Evolutionary conservation across 768 basidiomycete genomes (phyloP).

Genomic region (Trametes meyenii): DNA sequence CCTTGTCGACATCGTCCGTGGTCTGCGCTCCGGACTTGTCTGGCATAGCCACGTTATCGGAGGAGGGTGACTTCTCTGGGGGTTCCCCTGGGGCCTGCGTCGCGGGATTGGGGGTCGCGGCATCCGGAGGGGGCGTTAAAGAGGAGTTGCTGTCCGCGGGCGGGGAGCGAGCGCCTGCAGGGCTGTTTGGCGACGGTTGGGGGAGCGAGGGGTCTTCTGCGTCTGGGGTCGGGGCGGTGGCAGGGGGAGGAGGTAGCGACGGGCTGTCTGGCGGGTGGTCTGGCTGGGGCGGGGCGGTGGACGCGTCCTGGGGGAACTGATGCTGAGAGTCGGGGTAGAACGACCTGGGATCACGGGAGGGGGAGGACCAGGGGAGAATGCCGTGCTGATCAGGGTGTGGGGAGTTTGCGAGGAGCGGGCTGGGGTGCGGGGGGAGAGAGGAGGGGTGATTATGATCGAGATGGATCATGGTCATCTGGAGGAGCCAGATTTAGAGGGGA

Average conservation of each 20-base stretch:
- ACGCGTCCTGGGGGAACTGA: slow-evolving; percentile 4
- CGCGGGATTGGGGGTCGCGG: slow-evolving; percentile 20
- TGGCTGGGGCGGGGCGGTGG: slow-evolving; percentile 12
- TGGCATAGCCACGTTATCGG: slow-evolving; percentile 32
- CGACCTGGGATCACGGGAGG: slow-evolving; percentile 26
- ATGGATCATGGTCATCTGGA: slow-evolving; percentile 36
- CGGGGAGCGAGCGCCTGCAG: slow-evolving; percentile 29
- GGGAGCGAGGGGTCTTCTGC: slow-evolving; percentile 21
- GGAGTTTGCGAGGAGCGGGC: slow-evolving; percentile 28
- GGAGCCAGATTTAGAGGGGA: slow-evolving; percentile 27
- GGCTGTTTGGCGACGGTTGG: slow-evolving; percentile 24
- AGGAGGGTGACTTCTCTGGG: slow-evolving; percentile 10
- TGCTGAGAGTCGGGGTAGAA: slow-evolving; percentile 28
- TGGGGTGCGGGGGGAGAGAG: slow-evolving; percentile 26
- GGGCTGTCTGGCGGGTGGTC: slow-evolving; percentile 4
- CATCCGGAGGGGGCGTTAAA: slow-evolving; percentile 33
- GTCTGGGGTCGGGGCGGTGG: slow-evolving; percentile 19
- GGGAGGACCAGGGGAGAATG: slow-evolving; percentile 31
- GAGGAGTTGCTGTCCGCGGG: slow-evolving; percentile 31
- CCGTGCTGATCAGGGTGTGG: slow-evolving; percentile 31
- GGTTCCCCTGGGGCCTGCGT: slow-evolving; percentile 17
- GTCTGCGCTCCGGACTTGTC: slow-evolving; percentile 42
- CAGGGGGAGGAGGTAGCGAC: slow-evolving; percentile 8
- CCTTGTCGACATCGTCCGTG: slow-evolving; percentile 32
- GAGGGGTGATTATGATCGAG: slow-evolving; percentile 37